Base-by-base conservation (phyloP, 1,139 yeast species). In the Suhomyces yuchorum region DNA sequence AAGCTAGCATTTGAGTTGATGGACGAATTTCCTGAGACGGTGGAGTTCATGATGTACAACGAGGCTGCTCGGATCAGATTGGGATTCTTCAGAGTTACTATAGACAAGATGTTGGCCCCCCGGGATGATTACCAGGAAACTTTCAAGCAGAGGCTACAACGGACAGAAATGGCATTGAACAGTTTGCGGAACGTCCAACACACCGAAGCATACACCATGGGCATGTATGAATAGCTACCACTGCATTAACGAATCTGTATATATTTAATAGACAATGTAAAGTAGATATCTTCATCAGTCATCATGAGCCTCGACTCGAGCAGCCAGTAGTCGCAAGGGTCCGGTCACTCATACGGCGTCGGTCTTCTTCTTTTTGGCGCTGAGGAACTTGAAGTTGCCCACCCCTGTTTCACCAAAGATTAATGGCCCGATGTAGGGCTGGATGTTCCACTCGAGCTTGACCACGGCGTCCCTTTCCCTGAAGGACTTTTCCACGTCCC, bases 391-490 rank as follows among this genome's bases (percentile, higher is more conserved):
- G 51, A 73, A 70, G 8, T 59, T 54, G 2, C 59, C 57, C 2
- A 53, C 48, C 1, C 64, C 58, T 4, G 90, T 76, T 49, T 78
- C 77, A 3, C 97, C 97, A 65, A 71, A 87, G 0, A 83, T 63
- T 55, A 93, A 71, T 3, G 91, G 84, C 6, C 99, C 99, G 8
- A 92, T 81, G 65, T 84, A 78, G 3, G 99, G 99, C 70, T 93
- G 98, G 45, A 92, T 77, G 65, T 92, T 92, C 95, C 97, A 93
- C 55, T 89, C 93, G 48, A 93, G 74, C 54, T 76, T 81, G 47
- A 92, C 74, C 4, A 73, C 75, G 8, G 96, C 91, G 32, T 85
- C 82, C 61, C 90, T 82, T 48, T 80, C 82, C 51, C 82, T 73
- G 57, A 91, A 82, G 17, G 82, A 71, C 48, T 80, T 80, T 59